A percentile compares a stretch with the other conserved stretches of the same genome.
phyloP scores from a whole-genome alignment of 805 yeast genomes.

The Candida loeiensis region DNA sequence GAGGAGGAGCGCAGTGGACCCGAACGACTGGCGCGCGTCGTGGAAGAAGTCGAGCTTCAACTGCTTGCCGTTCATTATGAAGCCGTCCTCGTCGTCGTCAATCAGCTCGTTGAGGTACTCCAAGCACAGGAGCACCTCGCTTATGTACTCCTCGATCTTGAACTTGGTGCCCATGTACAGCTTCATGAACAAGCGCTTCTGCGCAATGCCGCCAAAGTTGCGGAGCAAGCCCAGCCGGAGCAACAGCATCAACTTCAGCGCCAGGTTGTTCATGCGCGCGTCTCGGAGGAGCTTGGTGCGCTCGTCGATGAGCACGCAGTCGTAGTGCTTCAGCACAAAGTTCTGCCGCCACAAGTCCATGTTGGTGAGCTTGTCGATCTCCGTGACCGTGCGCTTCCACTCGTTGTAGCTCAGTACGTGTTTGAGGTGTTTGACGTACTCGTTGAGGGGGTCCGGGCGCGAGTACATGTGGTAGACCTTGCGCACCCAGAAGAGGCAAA shows the following conservation, averaged over 20 bases:
- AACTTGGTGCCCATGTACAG: conserved; percentile 86
- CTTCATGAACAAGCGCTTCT: conserved; percentile 71
- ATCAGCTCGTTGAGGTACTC: conserved; percentile 51
- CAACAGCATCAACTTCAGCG: conserved; percentile 55
- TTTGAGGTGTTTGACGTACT: conserved; percentile 47
- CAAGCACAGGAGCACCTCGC: conserved; percentile 69
- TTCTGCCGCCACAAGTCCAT: conserved; percentile 70
- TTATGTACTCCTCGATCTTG: conserved; percentile 81
- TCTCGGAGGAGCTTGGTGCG: conserved; percentile 58
- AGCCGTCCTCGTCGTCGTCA: conserved; percentile 27
- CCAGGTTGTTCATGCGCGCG: conserved; percentile 60
- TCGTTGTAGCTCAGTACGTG: conserved; percentile 59
- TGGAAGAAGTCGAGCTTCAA: conserved; percentile 72
- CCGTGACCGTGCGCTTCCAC: conserved; percentile 57
- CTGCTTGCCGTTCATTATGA: conserved; percentile 49
- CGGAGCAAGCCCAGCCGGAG: conserved; percentile 81
- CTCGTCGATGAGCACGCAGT: conserved; percentile 76
- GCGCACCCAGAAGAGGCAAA: conserved; percentile 46
- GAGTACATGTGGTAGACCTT: conserved; percentile 33
- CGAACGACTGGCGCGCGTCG: conserved; percentile 82
- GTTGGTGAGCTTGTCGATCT: conserved; percentile 47
- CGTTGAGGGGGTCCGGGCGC: conserved; percentile 43
- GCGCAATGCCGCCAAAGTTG: conserved; percentile 88
- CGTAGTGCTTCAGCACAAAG: conserved; percentile 76
- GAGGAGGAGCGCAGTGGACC: conserved; percentile 82